Evolutionary conservation across 2,329 filamentous ascomycete genomes (phyloP).

Genomic region (Colletotrichum sojae): DNA sequence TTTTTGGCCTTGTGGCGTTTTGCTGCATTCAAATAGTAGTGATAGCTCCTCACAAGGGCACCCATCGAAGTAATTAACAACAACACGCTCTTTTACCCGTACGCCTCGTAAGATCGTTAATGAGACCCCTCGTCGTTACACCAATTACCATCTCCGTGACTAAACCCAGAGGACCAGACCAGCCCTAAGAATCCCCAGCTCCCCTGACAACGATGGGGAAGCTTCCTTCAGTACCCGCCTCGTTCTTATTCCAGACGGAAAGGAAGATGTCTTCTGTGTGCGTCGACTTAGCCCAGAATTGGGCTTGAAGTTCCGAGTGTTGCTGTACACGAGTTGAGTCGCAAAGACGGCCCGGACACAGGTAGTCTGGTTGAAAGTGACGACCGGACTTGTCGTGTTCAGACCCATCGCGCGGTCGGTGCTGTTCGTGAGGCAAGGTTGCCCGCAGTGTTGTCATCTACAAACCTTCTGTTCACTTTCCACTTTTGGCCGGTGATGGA

Average conservation of each 20-base stretch:
- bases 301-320: slow-evolving; percentile 9
- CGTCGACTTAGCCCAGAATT: neutral
- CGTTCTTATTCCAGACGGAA: neutral
- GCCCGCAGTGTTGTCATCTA: neutral
- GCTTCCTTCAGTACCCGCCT: neutral
- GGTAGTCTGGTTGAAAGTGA: neutral
- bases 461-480: slow-evolving; percentile 12
- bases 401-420: neutral
- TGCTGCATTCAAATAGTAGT: no score
- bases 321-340: slow-evolving; percentile 10
- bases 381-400: neutral
- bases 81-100: no score
- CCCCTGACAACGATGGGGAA: neutral
- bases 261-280: slow-evolving; percentile 4
- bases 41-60: no score
- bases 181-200: neutral
- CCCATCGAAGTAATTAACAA: no score
- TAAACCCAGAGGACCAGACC: no score
- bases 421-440: neutral
- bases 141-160: no score
- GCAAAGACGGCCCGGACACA: neutral
- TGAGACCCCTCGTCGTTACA: no score
- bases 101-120: no score
- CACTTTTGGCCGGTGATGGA: slow-evolving; percentile 15
- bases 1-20: no score